phyloP scores from a whole-genome alignment of 2,329 filamentous ascomycete genomes.

The Aplosporella prunicola region DNA sequence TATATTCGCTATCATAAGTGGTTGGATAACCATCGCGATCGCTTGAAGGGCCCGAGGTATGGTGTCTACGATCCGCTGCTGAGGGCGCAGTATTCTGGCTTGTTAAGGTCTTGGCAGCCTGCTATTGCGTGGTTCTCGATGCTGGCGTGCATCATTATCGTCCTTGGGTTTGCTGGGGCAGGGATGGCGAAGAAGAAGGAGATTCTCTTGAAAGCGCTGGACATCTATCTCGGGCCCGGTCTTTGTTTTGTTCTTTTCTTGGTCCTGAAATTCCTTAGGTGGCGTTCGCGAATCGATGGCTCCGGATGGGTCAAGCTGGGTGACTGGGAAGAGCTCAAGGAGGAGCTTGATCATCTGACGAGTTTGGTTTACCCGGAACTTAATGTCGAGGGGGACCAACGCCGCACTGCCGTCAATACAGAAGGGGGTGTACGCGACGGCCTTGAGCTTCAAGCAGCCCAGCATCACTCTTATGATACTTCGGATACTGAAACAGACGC shows the following conservation, averaged over 20 bases:
- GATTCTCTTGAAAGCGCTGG: not conserved
- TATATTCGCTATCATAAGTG: slow-evolving; percentile 6
- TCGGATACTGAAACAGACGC: too few species aligned
- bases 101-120: not conserved
- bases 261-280: not conserved
- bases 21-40: not conserved
- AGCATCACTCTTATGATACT: too few species aligned
- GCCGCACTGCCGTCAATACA: too few species aligned
- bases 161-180: not conserved
- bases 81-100: not conserved
- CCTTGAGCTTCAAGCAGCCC: too few species aligned
- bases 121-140: not conserved
- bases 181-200: not conserved
- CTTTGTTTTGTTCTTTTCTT: not conserved
- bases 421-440: too few species aligned
- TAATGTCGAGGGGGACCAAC: too few species aligned
- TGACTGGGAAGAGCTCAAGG: not conserved
- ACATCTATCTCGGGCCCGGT: slow-evolving; percentile 1
- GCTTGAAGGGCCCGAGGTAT: not conserved
- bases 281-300: too few species aligned
- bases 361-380: too few species aligned
- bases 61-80: not conserved
- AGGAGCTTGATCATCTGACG: not conserved
- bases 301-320: not conserved
- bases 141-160: not conserved